Conservation (phyloP, 2,329 filamentous ascomycete species). For the Trichoderma sp. region DNA sequence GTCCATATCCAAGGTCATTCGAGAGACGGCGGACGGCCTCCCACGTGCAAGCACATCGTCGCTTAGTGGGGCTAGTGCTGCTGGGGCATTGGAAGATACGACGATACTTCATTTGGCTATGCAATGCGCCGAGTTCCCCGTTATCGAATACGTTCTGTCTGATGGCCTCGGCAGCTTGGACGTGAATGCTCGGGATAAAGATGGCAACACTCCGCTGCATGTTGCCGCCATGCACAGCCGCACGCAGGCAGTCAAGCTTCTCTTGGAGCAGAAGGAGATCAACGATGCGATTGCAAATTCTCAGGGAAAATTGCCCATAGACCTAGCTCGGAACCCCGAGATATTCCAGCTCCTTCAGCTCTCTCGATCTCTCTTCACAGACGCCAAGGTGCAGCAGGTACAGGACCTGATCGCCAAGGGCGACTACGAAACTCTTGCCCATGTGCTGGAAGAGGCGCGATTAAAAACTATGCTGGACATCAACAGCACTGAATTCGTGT, state of each 20-base stretch:
- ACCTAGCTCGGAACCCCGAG: slow-evolving; percentile 86
- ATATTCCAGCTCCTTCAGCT: slow-evolving; percentile 96
- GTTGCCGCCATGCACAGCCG: slow-evolving; percentile 83
- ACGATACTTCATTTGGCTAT: slow-evolving; percentile 91
- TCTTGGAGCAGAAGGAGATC: slow-evolving; percentile 79
- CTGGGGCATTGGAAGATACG: slow-evolving; percentile 69
- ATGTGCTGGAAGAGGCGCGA: slow-evolving; percentile 78
- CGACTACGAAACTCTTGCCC: slow-evolving; percentile 77
- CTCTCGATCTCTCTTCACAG: slow-evolving; percentile 84
- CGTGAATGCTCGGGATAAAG: slow-evolving; percentile 85
- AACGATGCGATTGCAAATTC: slow-evolving; percentile 88
- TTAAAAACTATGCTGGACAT: slow-evolving; percentile 88
- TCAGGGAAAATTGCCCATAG: slow-evolving; percentile 80
- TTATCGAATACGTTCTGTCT: slow-evolving; percentile 93
- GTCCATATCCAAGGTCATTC: slow-evolving; percentile 83
- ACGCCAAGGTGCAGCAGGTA: slow-evolving; percentile 80
- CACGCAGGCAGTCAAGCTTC: slow-evolving; percentile 74
- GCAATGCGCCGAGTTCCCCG: slow-evolving; percentile 88
- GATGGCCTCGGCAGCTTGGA: slow-evolving; percentile 69
- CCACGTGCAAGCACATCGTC: slow-evolving; percentile 61
- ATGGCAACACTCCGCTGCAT: slow-evolving; percentile 92
- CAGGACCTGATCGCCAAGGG: slow-evolving; percentile 73
- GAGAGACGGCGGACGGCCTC: slow-evolving; percentile 60
- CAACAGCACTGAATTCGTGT: slow-evolving; percentile 86
- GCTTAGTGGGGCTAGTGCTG: slow-evolving; percentile 44